Evolutionary conservation across 805 yeast species (phyloP).

Genomic region (Monosporozyma siamensis): DNA sequence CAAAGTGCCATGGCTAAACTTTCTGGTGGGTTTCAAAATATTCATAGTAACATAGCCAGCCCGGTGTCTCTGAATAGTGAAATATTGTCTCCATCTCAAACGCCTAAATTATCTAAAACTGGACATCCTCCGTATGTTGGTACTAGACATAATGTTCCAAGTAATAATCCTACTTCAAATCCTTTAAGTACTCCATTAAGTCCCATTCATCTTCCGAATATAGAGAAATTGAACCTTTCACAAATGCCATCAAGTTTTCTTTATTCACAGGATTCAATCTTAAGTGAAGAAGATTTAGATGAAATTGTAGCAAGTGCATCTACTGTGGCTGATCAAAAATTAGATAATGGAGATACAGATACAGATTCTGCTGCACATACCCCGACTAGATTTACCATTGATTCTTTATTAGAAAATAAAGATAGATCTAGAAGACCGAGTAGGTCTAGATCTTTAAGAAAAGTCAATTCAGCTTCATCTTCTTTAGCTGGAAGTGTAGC

Average conservation of each 20-base stretch:
- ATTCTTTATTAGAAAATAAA: slow-evolving; percentile 8
- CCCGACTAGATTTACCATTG: slow-evolving; percentile 7
- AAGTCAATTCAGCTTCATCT: slow-evolving; percentile 8
- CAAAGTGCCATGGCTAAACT: not conserved
- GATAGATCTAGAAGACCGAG: slow-evolving; percentile 1
- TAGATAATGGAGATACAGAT: not conserved
- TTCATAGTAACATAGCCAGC: not conserved
- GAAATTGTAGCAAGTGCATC: slow-evolving; percentile 2
- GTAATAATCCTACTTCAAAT: not conserved
- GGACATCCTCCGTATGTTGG: not conserved
- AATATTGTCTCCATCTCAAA: slow-evolving; percentile 8
- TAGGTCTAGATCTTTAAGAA: slow-evolving; percentile 7
- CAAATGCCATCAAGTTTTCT: slow-evolving; percentile 9
- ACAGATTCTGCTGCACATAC: slow-evolving; percentile 6
- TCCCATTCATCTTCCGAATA: slow-evolving; percentile 8
- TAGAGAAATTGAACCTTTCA: slow-evolving; percentile 16
- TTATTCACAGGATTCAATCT: slow-evolving; percentile 15
- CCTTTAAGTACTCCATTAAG: not conserved
- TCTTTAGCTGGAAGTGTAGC: slow-evolving; percentile 1
- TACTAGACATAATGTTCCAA: slow-evolving; percentile 5
- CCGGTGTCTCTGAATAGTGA: not conserved
- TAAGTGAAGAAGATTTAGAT: slow-evolving; percentile 19
- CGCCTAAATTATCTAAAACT: slow-evolving; percentile 9
- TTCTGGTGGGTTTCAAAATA: not conserved
- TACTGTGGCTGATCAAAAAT: no score